These are phyloP conservation scores for Hemileccinum rubropunctum DNA, from an alignment of 768 basidiomycete species.

Conservation along the genomic window DNA sequence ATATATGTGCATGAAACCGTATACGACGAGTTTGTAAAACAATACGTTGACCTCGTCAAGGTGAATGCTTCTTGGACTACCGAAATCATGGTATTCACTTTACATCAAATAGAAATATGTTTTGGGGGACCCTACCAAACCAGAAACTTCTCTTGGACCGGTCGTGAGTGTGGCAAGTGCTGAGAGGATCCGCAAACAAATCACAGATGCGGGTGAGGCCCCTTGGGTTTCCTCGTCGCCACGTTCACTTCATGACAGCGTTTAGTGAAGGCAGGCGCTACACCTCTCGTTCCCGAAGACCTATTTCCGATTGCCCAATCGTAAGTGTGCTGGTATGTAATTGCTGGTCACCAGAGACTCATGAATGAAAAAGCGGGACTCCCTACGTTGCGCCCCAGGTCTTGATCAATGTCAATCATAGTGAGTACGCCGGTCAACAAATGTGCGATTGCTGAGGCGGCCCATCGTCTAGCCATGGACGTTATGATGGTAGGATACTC, in stretches of 20 bases:
- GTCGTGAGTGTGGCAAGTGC: slow-evolving; percentile 90
- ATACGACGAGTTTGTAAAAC: slow-evolving; percentile 75
- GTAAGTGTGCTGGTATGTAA: slow-evolving; percentile 40
- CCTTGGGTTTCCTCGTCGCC: neutral
- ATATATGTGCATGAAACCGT: slow-evolving; percentile 91
- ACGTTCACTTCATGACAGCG: neutral
- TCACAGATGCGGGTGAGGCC: slow-evolving; percentile 72
- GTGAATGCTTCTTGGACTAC: slow-evolving; percentile 30
- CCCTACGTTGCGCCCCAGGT: slow-evolving; percentile 92
- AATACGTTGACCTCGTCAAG: slow-evolving; percentile 73
- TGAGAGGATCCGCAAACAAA: slow-evolving; percentile 78
- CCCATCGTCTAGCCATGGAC: slow-evolving; percentile 65
- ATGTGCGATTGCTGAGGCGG: slow-evolving; percentile 4
- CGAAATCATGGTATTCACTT: too few species aligned
- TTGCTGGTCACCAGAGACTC: neutral
- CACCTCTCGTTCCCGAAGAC: slow-evolving; percentile 64
- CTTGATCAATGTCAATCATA: slow-evolving; percentile 82
- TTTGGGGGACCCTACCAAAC: slow-evolving; percentile 80
- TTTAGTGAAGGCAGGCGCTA: slow-evolving; percentile 76
- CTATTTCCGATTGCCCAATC: slow-evolving; percentile 64
- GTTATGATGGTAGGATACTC: slow-evolving; percentile 70
- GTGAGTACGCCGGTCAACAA: slow-evolving; percentile 43
- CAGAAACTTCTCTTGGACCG: slow-evolving; percentile 82
- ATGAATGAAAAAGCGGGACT: slow-evolving; percentile 52
- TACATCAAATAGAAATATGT: slow-evolving; percentile 59